Percentiles rank a stretch among this genome's conserved stretches.
Evolutionary conservation across 352 stramenopile genomes (phyloP).

Genomic region (Globisporangium nodosum): DNA sequence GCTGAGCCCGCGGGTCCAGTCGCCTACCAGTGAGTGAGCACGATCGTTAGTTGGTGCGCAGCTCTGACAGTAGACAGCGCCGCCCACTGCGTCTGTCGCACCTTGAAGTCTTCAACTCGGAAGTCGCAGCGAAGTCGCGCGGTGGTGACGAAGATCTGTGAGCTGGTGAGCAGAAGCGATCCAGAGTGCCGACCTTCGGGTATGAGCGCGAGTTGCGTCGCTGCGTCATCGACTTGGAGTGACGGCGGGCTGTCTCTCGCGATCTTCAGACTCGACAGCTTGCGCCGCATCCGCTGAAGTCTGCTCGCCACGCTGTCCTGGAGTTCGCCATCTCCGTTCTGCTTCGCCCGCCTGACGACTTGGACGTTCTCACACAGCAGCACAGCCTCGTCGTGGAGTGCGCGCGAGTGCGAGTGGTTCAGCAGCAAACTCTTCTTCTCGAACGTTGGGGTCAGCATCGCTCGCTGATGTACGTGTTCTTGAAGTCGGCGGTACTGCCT

Average conservation of each 20-base stretch:
- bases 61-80: not conserved
- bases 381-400: not conserved
- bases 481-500: not conserved
- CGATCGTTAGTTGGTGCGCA: not conserved
- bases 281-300: not conserved
- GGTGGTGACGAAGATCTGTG: not conserved
- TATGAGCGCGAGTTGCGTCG: not conserved
- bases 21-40: not conserved
- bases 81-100: not conserved
- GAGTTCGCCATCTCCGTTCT: not conserved
- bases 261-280: not conserved
- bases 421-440: not conserved
- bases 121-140: not conserved
- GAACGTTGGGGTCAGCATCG: not conserved
- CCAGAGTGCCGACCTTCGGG: not conserved
- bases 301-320: not conserved
- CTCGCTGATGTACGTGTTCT: not conserved
- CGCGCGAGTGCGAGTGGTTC: not conserved
- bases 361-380: not conserved
- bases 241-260: not conserved
- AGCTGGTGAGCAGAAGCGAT: not conserved
- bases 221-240: not conserved
- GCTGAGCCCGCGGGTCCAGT: not conserved
- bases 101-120: not conserved
- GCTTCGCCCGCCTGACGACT: not conserved